These are phyloP conservation scores for Phoenix dactylifera DNA, from an alignment of 176 grass and related monocot species.

Conservation along the genomic window DNA sequence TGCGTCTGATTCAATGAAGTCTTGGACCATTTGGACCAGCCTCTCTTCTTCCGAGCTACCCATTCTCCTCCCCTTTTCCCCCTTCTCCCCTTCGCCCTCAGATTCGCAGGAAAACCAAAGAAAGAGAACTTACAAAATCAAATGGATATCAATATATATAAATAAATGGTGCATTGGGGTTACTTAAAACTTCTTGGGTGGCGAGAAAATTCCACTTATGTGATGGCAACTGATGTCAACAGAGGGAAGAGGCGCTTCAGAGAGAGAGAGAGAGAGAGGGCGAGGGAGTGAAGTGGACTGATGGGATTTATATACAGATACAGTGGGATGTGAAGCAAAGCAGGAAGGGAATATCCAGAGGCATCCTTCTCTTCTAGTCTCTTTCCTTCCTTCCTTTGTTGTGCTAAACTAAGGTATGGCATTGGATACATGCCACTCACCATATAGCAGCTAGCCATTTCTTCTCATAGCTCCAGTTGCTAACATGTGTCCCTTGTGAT, in stretches of 20 bases:
- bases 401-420: no score
- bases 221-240: slow-evolving; percentile 2
- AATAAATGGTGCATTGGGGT: background rate
- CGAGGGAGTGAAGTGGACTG: background rate
- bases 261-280: background rate
- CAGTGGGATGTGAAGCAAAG: no score
- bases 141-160: background rate
- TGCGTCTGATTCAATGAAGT: slow-evolving; percentile 16
- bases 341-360: no score
- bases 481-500: no score
- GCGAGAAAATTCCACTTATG: slow-evolving; percentile 2
- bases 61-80: background rate
- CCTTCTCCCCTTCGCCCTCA: background rate
- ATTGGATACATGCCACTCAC: no score
- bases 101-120: background rate
- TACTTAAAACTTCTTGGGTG: background rate
- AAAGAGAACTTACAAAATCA: background rate
- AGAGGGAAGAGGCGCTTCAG: background rate
- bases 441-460: no score
- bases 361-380: no score
- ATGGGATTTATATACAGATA: no score
- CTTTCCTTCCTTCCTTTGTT: no score
- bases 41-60: slow-evolving; percentile 7
- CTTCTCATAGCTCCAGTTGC: no score
- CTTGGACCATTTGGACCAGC: slow-evolving; percentile 11